These are phyloP conservation scores for Takashimella koratensis DNA, from an alignment of 1,284 basidiomycete genomes.

Conservation along the genomic window DNA sequence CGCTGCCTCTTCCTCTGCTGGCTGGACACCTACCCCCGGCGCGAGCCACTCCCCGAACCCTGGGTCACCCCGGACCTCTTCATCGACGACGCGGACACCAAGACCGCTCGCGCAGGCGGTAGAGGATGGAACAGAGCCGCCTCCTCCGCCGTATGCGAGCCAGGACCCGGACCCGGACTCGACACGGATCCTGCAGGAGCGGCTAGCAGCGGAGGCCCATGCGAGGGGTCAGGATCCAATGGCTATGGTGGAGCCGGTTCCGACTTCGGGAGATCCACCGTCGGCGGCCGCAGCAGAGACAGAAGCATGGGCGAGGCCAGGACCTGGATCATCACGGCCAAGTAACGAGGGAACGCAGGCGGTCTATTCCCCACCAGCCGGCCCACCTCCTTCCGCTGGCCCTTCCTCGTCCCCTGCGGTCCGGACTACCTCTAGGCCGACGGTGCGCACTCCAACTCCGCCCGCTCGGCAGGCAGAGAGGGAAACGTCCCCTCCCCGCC, in stretches of 20 bases:
- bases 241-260: not conserved
- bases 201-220: conserved; percentile 31
- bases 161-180: conserved; percentile 44
- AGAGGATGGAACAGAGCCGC: conserved; percentile 26
- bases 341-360: not conserved
- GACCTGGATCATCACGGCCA: not conserved
- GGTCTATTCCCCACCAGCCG: conserved; percentile 5
- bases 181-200: conserved; percentile 34
- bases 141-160: conserved; percentile 41
- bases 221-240: not conserved
- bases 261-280: too few relatives aligned
- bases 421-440: not conserved
- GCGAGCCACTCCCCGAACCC: too few relatives aligned
- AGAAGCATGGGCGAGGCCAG: too few relatives aligned
- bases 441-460: not conserved
- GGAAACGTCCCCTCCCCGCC: not conserved
- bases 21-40: too few relatives aligned
- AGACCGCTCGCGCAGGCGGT: not conserved
- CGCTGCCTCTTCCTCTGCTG: too few relatives aligned
- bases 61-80: too few relatives aligned
- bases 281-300: not conserved
- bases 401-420: not conserved
- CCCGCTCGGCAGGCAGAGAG: not conserved
- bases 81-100: not conserved
- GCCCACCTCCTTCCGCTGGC: conserved; percentile 1